Conservation (phyloP, 2,329 filamentous ascomycete genomes). For the Falciphora oryzae region DNA sequence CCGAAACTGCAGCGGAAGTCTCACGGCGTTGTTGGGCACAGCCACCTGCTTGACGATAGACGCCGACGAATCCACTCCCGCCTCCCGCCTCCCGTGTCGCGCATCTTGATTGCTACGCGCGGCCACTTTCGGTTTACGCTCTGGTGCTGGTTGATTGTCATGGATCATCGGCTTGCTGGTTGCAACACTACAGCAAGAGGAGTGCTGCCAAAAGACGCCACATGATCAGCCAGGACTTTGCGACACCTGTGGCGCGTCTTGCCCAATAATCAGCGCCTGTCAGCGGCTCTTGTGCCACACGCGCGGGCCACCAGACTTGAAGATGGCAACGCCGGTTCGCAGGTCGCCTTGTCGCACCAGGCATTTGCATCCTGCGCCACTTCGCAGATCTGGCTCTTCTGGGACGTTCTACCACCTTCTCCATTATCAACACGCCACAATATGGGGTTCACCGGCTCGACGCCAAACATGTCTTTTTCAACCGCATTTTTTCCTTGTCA, state of each 20-base stretch:
- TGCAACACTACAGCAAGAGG: not conserved
- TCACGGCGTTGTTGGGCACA: not conserved
- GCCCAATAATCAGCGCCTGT: not conserved
- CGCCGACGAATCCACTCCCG: not conserved
- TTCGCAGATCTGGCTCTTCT: not conserved
- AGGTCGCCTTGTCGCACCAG: not conserved
- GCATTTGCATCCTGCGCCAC: not conserved
- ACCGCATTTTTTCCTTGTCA: not conserved
- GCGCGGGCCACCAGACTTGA: not conserved
- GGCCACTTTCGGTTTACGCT: not conserved
- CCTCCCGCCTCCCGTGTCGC: not conserved
- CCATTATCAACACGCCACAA: not conserved
- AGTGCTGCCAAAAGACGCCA: not conserved
- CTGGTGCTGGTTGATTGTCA: not conserved
- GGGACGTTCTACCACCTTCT: not conserved
- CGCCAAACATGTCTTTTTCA: not conserved
- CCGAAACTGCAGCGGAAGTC: not conserved
- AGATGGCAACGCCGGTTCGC: no score
- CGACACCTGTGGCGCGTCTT: not conserved
- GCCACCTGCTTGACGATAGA: not conserved
- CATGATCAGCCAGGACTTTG: not conserved
- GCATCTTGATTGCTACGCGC: no score
- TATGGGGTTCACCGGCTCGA: not conserved
- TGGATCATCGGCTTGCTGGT: not conserved
- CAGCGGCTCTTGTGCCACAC: not conserved